Evolutionary conservation across 2,329 filamentous ascomycete species (phyloP).

Genomic region (Aquanectria penicillioides): DNA sequence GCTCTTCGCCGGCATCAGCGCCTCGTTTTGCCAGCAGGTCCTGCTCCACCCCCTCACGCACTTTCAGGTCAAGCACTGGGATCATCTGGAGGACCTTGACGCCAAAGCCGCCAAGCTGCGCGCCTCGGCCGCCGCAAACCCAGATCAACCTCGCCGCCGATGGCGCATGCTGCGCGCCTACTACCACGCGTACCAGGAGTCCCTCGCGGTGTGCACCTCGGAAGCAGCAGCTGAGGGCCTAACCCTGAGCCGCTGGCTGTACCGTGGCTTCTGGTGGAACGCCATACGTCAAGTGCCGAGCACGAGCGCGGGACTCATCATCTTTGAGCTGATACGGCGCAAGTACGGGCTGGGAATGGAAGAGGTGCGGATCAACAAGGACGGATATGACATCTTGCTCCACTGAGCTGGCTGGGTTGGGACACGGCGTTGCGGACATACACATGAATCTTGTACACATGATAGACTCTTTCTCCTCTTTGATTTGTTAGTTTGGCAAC

Average conservation of each 20-base stretch:
- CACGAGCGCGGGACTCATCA: slow-evolving; percentile 80
- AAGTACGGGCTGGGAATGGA: slow-evolving; percentile 75
- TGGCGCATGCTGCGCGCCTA: slow-evolving; percentile 72
- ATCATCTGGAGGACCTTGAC: slow-evolving; percentile 77
- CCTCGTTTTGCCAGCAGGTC: slow-evolving; percentile 74
- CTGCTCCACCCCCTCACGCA: slow-evolving; percentile 77
- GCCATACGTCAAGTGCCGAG: slow-evolving; percentile 80
- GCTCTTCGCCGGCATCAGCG: slow-evolving; percentile 73
- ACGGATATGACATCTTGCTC: slow-evolving; percentile 77
- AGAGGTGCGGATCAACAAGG: slow-evolving; percentile 71
- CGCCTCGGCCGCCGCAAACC: slow-evolving; percentile 43
- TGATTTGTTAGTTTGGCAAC: not conserved
- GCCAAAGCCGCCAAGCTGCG: slow-evolving; percentile 62
- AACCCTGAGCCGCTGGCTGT: slow-evolving; percentile 71
- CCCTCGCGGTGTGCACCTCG: slow-evolving; percentile 67
- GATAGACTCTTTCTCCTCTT: slow-evolving; percentile 20
- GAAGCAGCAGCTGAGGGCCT: slow-evolving; percentile 67
- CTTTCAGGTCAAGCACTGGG: slow-evolving; percentile 78
- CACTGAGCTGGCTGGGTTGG: slow-evolving; percentile 28
- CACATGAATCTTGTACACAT: slow-evolving; percentile 5
- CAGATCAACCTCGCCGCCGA: slow-evolving; percentile 46
- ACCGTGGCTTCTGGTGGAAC: slow-evolving; percentile 76
- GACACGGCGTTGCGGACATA: slow-evolving; percentile 22
- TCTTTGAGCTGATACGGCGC: slow-evolving; percentile 79
- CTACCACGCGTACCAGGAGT: slow-evolving; percentile 76